phyloP scores from a whole-genome alignment of 2,329 filamentous ascomycete species.

The Alternaria ventricosa region DNA sequence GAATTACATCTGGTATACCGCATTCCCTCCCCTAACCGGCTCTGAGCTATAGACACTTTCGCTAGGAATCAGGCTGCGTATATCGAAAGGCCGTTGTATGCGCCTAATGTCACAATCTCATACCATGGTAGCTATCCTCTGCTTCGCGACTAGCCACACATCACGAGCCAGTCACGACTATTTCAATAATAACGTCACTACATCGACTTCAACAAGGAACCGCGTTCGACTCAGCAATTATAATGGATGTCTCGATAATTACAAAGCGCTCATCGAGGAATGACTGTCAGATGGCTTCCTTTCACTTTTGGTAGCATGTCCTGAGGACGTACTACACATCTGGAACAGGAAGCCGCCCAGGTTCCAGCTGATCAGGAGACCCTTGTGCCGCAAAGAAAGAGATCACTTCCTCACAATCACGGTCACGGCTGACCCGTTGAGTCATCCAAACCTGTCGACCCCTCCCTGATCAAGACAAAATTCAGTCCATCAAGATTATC shows the following conservation, averaged over 20 bases:
- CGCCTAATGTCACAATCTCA: not conserved
- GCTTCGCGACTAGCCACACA: accelerated
- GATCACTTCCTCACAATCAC: accelerated
- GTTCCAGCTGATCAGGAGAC: not conserved
- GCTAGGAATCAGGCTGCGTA: not conserved
- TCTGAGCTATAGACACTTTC: not conserved
- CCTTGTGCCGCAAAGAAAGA: not conserved
- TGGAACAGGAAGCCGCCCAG: not conserved
- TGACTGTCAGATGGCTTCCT: not conserved
- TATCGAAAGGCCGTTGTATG: accelerated
- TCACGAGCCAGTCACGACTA: not conserved
- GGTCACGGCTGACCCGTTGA: not conserved
- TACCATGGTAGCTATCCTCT: not conserved
- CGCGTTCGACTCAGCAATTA: not conserved
- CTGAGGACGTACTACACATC: not conserved
- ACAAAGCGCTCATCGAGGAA: not conserved
- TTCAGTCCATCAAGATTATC: not conserved
- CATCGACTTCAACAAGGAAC: not conserved
- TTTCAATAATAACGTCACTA: accelerated
- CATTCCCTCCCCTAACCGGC: no score
- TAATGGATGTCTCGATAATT: not conserved
- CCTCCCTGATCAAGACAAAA: not conserved
- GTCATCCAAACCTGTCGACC: not conserved
- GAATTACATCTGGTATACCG: accelerated
- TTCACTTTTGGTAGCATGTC: not conserved